Conservation (phyloP, 768 basidiomycete species). For the Aureoboletus auriporus region DNA sequence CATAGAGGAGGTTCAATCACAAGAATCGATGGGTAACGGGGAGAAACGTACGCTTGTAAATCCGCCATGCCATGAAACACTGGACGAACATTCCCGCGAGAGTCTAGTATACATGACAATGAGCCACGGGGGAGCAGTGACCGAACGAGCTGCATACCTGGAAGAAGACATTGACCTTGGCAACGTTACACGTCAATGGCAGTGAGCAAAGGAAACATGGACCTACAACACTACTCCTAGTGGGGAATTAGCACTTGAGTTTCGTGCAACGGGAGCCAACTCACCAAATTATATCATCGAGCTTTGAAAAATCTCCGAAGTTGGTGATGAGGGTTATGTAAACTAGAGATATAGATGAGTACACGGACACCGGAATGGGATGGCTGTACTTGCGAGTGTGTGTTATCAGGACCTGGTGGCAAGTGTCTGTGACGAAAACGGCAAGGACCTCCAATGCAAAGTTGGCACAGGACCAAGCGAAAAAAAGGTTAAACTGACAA, state of each 20-base stretch:
- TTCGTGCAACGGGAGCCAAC: constrained; percentile 9
- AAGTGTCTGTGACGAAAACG: constrained; percentile 50
- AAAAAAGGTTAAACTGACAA: constrained; percentile 33
- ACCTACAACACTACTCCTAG: constrained; percentile 28
- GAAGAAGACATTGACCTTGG: constrained; percentile 50
- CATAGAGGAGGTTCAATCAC: constrained; percentile 4
- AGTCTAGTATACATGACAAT: constrained; percentile 19
- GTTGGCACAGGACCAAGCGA: not conserved
- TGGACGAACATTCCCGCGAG: constrained; percentile 54
- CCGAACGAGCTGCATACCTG: constrained; percentile 30
- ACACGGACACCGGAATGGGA: too few relatives aligned
- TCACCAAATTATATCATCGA: constrained; percentile 41
- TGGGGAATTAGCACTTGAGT: not conserved
- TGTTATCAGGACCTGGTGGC: constrained; percentile 55
- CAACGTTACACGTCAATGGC: constrained; percentile 1
- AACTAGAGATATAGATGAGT: constrained; percentile 27
- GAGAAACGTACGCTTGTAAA: constrained; percentile 43
- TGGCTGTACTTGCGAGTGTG: constrained; percentile 40
- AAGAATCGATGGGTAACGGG: not conserved
- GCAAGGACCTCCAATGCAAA: constrained; percentile 40
- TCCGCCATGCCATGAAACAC: constrained; percentile 50
- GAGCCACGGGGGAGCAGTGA: not conserved
- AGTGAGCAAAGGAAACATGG: not conserved
- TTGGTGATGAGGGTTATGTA: constrained; percentile 47
- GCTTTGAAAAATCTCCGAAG: constrained; percentile 25